Percentiles rank a stretch among this genome's conserved stretches.
These are phyloP conservation scores for Naganishia sp. DNA, from an alignment of 1,284 basidiomycete genomes.

Conservation along the genomic window DNA sequence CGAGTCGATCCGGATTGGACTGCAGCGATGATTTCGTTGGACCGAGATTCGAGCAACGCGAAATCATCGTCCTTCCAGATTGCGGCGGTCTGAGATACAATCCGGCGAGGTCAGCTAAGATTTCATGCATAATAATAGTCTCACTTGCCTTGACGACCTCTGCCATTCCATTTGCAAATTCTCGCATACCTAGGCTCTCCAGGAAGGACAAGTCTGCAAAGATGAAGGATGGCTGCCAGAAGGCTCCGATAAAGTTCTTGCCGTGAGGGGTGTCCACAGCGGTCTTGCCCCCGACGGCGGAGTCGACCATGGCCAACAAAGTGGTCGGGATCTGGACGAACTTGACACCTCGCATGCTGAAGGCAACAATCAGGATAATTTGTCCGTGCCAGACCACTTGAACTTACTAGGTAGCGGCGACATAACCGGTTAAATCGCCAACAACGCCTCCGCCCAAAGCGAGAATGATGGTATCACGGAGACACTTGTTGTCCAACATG, in stretches of 20 bases:
- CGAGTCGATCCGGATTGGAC: constrained; percentile 66
- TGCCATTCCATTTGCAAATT: constrained; percentile 98
- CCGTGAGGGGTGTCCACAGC: constrained; percentile 96
- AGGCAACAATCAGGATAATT: neutral
- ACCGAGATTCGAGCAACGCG: constrained; percentile 76
- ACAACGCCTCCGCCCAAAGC: constrained; percentile 96
- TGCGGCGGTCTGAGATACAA: constrained; percentile 72
- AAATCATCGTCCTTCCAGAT: constrained; percentile 93
- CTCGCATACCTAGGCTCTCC: constrained; percentile 85
- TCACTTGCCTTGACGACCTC: constrained; percentile 87
- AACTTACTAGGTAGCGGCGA: constrained; percentile 94
- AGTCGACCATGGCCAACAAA: constrained; percentile 97
- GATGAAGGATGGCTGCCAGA: constrained; percentile 96
- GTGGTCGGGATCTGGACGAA: constrained; percentile 97
- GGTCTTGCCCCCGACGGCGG: constrained; percentile 95
- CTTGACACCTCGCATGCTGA: constrained; percentile 81
- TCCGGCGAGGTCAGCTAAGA: constrained; percentile 2
- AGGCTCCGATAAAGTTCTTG: constrained; percentile 97
- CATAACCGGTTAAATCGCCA: constrained; percentile 93
- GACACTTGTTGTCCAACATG: constrained; percentile 82
- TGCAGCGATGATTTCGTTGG: constrained; percentile 78
- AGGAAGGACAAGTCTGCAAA: constrained; percentile 98
- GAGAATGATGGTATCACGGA: constrained; percentile 88
- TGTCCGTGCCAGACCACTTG: neutral
- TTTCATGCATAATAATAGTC: neutral